Evolutionary conservation across 1,284 basidiomycete genomes (phyloP), one percentile per base, ranked within the genome.

Genomic region (Bondarzewia mesenterica): DNA sequence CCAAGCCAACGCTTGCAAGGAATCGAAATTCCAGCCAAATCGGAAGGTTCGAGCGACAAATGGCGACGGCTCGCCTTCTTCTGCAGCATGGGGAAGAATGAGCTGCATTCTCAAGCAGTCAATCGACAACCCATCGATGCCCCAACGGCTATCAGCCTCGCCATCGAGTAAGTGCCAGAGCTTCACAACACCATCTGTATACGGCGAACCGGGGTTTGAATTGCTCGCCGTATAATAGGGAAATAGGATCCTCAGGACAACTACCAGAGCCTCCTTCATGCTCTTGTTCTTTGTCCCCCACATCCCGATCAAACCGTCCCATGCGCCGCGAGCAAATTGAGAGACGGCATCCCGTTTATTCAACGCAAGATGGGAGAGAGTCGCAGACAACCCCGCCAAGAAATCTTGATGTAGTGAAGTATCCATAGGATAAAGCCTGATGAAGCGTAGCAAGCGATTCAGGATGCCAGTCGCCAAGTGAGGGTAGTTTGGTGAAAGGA

Each of bases 1-100:
- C 93, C 94, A 98, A 0, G 81, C 74, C 32, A 90, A 61, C 0
- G 89, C 88, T 60, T 90, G 82, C 20, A 66, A 70, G 0, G 75
- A 60, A 50, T 80, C 78, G 57, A 97, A 91, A 53, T 79, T 77
- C 67, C 74, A 78, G 3, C 89, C 89, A 39, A 82, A 74, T 38
- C 77, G 69, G 60, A 91, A 89, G 1, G 84, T 86, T 18, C 61
- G 68, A 0, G 78, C 74, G 20, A 74, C 63, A 54, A 90, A 89
- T 15, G 80, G 69, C 10, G 60, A 56, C 35, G 60, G 50, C 12
- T 56, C 53, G 10, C 43, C 36, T n/a, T 57, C 57, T 25, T 51
- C 50, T 4, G 18, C 20, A 46, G 54, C 51, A 7, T 52, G 52
- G 38, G 43, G 36, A 41, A 56, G 53, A 15, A 57, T 54, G 7